Percentiles rank a stretch among this genome's conserved stretches.
These are phyloP conservation scores for Centaurea solstitialis DNA, from an alignment of 129 eudicot species.

Conservation along the genomic window DNA sequence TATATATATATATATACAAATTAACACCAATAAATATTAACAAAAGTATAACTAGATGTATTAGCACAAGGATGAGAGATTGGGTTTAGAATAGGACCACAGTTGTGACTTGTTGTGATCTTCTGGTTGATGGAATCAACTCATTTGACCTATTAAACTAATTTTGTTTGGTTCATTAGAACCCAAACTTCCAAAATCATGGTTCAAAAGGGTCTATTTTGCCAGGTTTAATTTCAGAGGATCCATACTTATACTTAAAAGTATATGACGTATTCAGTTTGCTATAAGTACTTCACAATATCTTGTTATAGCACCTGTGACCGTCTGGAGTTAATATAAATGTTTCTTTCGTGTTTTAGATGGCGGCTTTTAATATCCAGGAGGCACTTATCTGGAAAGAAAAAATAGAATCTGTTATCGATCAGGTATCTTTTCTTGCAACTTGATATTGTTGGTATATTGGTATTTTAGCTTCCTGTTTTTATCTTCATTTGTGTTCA, in stretches of 20 bases:
- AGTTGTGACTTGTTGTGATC: background rate
- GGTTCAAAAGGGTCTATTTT: background rate
- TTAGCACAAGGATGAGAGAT: background rate
- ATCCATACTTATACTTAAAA: background rate
- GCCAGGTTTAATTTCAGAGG: background rate
- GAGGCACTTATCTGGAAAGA: slow-evolving; percentile 91
- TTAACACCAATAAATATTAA: too few species aligned
- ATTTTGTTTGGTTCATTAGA: background rate
- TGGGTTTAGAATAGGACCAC: background rate
- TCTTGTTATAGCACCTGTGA: background rate
- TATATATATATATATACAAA: too few species aligned
- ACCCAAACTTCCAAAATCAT: background rate
- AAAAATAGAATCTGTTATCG: slow-evolving; percentile 79
- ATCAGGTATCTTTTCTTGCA: slow-evolving; percentile 49
- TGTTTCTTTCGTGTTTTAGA: slow-evolving; percentile 40
- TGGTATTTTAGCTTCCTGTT: background rate
- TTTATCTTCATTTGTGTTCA: background rate
- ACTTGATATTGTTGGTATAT: background rate
- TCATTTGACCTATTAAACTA: background rate
- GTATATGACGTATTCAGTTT: background rate
- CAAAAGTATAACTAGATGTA: background rate
- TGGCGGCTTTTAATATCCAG: slow-evolving; percentile 93
- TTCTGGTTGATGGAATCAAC: background rate
- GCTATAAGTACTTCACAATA: background rate
- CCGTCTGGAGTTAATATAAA: background rate